These are phyloP conservation scores for Eruca vesicaria DNA, from an alignment of 441 rosid genomes.

Conservation along the genomic window DNA sequence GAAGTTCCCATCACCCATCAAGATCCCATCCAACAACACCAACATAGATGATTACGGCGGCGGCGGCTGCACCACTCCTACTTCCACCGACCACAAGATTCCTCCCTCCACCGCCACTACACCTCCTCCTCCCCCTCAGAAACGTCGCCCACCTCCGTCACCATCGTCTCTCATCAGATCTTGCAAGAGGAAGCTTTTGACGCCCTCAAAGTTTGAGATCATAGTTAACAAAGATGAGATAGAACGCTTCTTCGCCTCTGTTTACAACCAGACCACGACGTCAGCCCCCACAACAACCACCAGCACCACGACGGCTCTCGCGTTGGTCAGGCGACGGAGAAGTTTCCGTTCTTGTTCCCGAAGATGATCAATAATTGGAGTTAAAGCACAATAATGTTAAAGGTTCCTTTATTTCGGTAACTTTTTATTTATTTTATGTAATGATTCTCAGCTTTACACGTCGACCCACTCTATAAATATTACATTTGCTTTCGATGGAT, in stretches of 20 bases:
- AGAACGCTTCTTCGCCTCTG: slow-evolving; percentile 30
- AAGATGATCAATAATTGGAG: slow-evolving; percentile 25
- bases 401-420: slow-evolving; percentile 36
- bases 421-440: slow-evolving; percentile 29
- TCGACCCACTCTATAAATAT: slow-evolving; percentile 31
- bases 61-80: slow-evolving; percentile 38
- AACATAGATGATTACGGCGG: slow-evolving; percentile 15
- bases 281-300: slow-evolving; percentile 3
- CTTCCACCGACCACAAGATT: slow-evolving; percentile 38
- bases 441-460: slow-evolving; percentile 38
- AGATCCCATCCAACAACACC: slow-evolving; percentile 29
- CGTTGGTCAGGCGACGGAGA: slow-evolving; percentile 31
- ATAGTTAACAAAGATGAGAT: slow-evolving; percentile 34
- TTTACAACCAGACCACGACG: slow-evolving; percentile 21
- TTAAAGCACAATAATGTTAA: slow-evolving; percentile 13
- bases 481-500: slow-evolving; percentile 29
- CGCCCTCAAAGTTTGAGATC: slow-evolving; percentile 27
- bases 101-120: slow-evolving; percentile 33
- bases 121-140: slow-evolving; percentile 38
- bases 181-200: slow-evolving; percentile 38
- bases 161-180: slow-evolving; percentile 32
- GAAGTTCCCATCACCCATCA: slow-evolving; percentile 34
- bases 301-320: slow-evolving; percentile 5
- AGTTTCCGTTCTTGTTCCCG: slow-evolving; percentile 34
- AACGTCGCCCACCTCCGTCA: slow-evolving; percentile 21